A percentile compares a stretch with the other conserved stretches of the same genome.
Conservation (phyloP, 768 basidiomycete species). For the Amanita thiersii region DNA sequence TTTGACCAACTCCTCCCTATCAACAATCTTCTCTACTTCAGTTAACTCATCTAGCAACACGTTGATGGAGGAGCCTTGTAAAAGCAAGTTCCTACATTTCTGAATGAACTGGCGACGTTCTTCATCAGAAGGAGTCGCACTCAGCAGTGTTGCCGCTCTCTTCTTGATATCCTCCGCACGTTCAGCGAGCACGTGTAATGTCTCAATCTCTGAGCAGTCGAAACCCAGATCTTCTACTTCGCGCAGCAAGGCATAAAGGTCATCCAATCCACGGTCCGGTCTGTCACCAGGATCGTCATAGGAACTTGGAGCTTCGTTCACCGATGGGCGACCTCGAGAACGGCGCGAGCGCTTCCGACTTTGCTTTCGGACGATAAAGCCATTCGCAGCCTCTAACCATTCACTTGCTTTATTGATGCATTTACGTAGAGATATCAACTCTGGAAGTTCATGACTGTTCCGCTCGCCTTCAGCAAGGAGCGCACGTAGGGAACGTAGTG, state of each 20-base stretch:
- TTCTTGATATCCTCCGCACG: conserved; percentile 58
- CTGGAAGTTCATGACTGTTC: conserved; percentile 66
- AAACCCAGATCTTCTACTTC: conserved; percentile 80
- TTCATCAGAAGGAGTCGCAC: conserved; percentile 27
- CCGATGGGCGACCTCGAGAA: conserved; percentile 45
- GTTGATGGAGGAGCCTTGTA: conserved; percentile 69
- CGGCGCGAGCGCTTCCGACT: conserved; percentile 69
- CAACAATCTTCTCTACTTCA: conserved; percentile 74
- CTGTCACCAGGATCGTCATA: conserved; percentile 56
- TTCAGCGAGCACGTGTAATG: conserved; percentile 44
- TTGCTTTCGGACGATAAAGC: conserved; percentile 72
- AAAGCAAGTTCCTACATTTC: conserved; percentile 64
- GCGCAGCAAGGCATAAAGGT: conserved; percentile 58
- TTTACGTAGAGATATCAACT: conserved; percentile 64
- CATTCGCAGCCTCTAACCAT: conserved; percentile 83
- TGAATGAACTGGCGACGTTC: conserved; percentile 50
- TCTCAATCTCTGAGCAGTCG: conserved; percentile 67
- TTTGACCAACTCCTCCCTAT: conserved; percentile 66
- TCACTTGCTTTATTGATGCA: conserved; percentile 77
- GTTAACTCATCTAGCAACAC: conserved; percentile 76
- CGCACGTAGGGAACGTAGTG: conserved; percentile 70
- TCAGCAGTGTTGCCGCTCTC: conserved; percentile 47
- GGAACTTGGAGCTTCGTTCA: conserved; percentile 24
- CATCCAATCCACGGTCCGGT: conserved; percentile 63
- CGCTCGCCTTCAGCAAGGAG: conserved; percentile 87